phyloP scores from a whole-genome alignment of 768 basidiomycete species.

The Suillus occidentalis region DNA sequence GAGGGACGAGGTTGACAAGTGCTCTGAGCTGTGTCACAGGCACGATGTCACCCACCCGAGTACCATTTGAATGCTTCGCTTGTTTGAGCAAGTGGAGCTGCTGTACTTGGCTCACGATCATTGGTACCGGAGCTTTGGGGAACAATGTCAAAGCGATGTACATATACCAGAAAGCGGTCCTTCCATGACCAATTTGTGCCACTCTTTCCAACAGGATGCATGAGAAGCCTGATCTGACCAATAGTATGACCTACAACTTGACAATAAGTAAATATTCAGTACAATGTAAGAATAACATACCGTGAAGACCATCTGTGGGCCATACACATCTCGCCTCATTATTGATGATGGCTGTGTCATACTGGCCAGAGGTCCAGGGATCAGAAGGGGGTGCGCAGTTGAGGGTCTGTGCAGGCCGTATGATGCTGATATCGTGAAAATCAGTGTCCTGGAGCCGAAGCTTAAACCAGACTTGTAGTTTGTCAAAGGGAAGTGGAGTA shows the following conservation, averaged over 20 bases:
- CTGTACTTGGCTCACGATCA: constrained; percentile 16
- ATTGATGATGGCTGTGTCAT: constrained; percentile 1
- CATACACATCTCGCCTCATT: not conserved
- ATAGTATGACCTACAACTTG: constrained; percentile 1
- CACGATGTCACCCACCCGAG: no score
- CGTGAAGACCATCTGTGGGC: constrained; percentile 2
- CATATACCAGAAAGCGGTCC: no score
- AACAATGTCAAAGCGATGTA: constrained; percentile 23
- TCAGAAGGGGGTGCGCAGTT: no score
- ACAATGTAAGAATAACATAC: not conserved
- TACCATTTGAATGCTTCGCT: no score
- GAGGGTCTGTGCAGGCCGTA: no score
- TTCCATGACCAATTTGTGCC: not conserved
- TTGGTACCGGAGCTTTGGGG: not conserved
- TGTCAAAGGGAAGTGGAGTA: no score
- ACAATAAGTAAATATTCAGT: not conserved
- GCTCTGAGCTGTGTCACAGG: no score
- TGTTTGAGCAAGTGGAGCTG: not conserved
- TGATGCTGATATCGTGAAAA: no score
- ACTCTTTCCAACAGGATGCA: constrained; percentile 1
- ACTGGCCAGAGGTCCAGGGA: constrained; percentile 3
- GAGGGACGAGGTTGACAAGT: no score
- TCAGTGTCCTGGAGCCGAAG: no score
- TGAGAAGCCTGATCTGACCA: constrained; percentile 1
- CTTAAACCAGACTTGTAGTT: no score